Conservation (phyloP, 305 asterid genomes). For the Fraxinus platypoda region DNA sequence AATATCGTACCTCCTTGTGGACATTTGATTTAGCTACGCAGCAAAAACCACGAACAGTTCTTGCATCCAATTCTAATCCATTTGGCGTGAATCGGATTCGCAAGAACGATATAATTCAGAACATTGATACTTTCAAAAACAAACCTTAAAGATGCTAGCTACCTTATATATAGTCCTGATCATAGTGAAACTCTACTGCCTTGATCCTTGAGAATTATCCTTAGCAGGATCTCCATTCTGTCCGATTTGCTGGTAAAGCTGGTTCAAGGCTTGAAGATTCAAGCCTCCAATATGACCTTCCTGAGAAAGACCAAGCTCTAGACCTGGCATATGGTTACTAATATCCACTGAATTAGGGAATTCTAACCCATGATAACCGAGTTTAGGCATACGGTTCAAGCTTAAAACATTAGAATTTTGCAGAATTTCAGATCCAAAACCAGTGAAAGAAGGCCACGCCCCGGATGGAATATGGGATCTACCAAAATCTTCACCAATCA, state of each 20-base stretch:
- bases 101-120: neutral
- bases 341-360: conserved; percentile 37
- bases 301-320: conserved; percentile 86
- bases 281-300: conserved; percentile 66
- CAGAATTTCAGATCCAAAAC: conserved; percentile 46
- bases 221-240: conserved; percentile 42
- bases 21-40: conserved; percentile 29
- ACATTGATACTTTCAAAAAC: conserved; percentile 3
- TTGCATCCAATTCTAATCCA: conserved; percentile 24
- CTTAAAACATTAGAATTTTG: conserved; percentile 32
- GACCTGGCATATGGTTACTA: conserved; percentile 54
- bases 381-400: conserved; percentile 35
- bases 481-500: conserved; percentile 32
- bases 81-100: neutral
- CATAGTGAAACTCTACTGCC: conserved; percentile 20
- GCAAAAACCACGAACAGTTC: conserved; percentile 25
- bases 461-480: conserved; percentile 34
- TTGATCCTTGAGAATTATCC: conserved; percentile 48
- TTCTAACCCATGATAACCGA: conserved; percentile 56
- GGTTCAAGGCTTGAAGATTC: conserved; percentile 53
- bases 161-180: neutral
- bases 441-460: conserved; percentile 48
- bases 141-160: conserved; percentile 12
- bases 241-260: conserved; percentile 62
- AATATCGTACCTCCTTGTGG: conserved; percentile 35